phyloP scores from a whole-genome alignment of 2,329 filamentous ascomycete species.

The Mariannaea sp. region DNA sequence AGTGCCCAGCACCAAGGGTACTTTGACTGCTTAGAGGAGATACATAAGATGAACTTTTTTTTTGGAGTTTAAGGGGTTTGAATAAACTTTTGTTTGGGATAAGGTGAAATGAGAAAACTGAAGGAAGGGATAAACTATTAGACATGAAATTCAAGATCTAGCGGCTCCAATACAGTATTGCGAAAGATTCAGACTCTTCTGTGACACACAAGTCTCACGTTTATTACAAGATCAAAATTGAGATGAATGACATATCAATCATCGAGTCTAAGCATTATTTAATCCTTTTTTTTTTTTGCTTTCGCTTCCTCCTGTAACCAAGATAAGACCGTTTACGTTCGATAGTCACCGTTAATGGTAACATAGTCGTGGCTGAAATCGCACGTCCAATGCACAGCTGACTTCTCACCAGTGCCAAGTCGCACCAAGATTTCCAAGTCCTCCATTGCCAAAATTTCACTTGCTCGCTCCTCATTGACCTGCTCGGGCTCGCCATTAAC shows the following conservation, averaged over 20 bases:
- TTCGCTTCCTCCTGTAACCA: constrained; percentile 10
- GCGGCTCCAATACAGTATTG: not conserved
- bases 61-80: constrained; percentile 36
- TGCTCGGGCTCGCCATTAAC: constrained; percentile 79
- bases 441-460: constrained; percentile 76
- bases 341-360: constrained; percentile 71
- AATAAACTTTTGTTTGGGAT: constrained; percentile 7
- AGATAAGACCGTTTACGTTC: constrained; percentile 52
- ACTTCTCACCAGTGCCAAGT: constrained; percentile 69
- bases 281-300: not conserved
- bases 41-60: not conserved
- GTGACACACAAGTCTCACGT: not conserved
- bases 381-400: constrained; percentile 81
- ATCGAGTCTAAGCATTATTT: constrained; percentile 12
- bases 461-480: constrained; percentile 77
- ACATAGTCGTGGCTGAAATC: constrained; percentile 85
- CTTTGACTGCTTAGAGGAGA: constrained; percentile 65
- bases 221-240: not conserved
- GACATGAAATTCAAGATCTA: not conserved
- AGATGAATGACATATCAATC: constrained; percentile 4
- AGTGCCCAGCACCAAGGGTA: constrained; percentile 95
- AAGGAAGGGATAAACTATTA: too few relatives aligned
- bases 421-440: constrained; percentile 79
- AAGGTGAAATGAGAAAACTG: too few relatives aligned
- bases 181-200: not conserved